Evolutionary conservation across 352 stramenopile genomes (phyloP), one percentile per base, ranked within the genome.

Genomic region (Phytophthora agathidicida): DNA sequence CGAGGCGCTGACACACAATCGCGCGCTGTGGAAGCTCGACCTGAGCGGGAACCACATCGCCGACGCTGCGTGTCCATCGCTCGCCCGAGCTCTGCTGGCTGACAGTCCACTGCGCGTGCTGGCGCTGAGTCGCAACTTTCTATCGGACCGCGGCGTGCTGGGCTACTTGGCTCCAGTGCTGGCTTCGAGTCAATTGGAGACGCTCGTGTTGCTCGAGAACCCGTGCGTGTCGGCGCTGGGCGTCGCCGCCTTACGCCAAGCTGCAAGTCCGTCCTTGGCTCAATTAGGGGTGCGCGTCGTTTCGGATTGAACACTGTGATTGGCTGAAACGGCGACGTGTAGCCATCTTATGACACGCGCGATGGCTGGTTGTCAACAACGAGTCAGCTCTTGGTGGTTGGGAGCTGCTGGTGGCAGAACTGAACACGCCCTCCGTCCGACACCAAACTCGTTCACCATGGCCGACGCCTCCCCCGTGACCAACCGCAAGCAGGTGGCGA

Each of bases 401-500:
- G 14, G 28, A 42, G 11, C 22, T 32, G 19, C 17, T 36, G 31
- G 24, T 24, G 41, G 57, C 69, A 79, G 65, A 75, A 66, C 41
- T 19, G 38, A 71, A 71, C 54, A 53, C 54, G 44, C 49, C 49
- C 52, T 50, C n/a, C 20, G 31, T 71, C 28, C 30, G 37, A 68
- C 52, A n/a, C n/a, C n/a, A n/a, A n/a, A n/a, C 60, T 17, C 45
- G 33, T 45, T 67, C 65, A 68, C 28, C 60, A 92, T 92, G 83
- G 61, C 71, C 51, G 80, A 91, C 46, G 43, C 67, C 31, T 90
- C 82, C 31, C 83, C 84, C 41, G 86, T 95, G 73, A 93, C 83
- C 35, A 88, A 97, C 73, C 96, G 96, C 46, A 83, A 94, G 52
- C 93, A 99, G 83, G 93, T 99, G 54, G 96, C 96, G 26, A 99